Evolutionary conservation across 306 rosid genomes (phyloP).

Genomic region (Glycyrrhiza uralensis): DNA sequence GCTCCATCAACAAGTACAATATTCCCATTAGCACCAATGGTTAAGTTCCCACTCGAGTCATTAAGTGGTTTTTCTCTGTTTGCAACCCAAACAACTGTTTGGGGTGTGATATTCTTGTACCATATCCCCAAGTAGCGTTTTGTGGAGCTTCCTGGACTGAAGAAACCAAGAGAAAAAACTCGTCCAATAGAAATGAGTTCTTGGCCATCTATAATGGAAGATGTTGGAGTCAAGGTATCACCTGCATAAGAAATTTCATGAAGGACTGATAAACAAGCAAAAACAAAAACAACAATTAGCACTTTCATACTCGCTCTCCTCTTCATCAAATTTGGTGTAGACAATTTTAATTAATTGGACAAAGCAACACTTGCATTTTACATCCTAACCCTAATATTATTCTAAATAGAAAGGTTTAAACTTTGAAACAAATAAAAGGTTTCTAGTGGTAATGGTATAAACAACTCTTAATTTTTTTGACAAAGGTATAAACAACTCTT

Average conservation of each 20-base stretch:
- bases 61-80: slow-evolving; percentile 33
- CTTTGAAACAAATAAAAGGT: not conserved
- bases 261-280: not conserved
- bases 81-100: slow-evolving; percentile 34
- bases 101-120: slow-evolving; percentile 25
- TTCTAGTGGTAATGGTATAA: not conserved
- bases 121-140: slow-evolving; percentile 26
- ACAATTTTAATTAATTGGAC: not conserved
- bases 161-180: slow-evolving; percentile 32
- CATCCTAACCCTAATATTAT: not conserved
- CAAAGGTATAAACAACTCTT: not conserved
- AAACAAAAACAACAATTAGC: not conserved
- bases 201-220: slow-evolving; percentile 20
- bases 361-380: not conserved
- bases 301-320: not conserved
- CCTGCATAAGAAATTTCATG: slow-evolving; percentile 1
- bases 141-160: slow-evolving; percentile 30
- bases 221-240: slow-evolving; percentile 16
- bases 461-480: not conserved
- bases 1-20: slow-evolving; percentile 28
- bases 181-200: slow-evolving; percentile 26
- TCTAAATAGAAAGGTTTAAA: not conserved
- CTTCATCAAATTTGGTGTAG: not conserved
- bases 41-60: slow-evolving; percentile 7
- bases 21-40: slow-evolving; percentile 25